Base-by-base conservation (phyloP, 805 yeast species). In the Starmerella lactis-condensi region DNA sequence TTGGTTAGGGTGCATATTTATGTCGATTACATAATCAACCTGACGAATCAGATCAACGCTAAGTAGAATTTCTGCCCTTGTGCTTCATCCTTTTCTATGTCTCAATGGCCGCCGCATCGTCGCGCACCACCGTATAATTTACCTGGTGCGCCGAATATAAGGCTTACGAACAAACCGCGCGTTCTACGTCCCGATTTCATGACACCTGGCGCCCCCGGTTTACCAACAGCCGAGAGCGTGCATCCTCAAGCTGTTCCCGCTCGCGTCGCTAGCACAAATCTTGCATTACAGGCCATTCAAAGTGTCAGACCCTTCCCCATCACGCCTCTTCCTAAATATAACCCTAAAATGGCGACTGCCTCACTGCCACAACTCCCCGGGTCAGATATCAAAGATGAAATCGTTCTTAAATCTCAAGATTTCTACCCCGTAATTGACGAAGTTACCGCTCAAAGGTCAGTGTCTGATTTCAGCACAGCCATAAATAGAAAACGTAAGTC, bases 401-500 rank as follows among this genome's bases (percentile, higher is more conserved):
- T 45, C 18, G 31, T 28, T 31, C 39, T 28, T 27, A 35, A 34
- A 14, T 22, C 12, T 9, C 24, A 27, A 17, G 20, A 13, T 11
- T 31, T 26, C 12, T 27, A 29, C 16, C 31, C 30, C 21, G 44
- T 40, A 1, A 40, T 32, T n/a, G 44, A 45, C 32, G 49, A 45
- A 32, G 24, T 32, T 21, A 44, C 48, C 9, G 45, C 49, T 16
- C 45, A 44, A 31, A 23, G 26, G 14, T 38, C 47, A 3, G 47
- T 43, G n/a, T 21, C 33, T 11, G 41, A 44, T 34, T 42, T 39
- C 37, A 34, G 41, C 17, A 10, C 29, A 30, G 50, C 40, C 27
- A 30, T 56, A 13, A 44, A 43, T 19, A 24, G 16, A n/a, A 44
- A 42, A 34, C 47, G 60, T n/a, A 23, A 28, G n/a, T 31, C 31